Evolutionary conservation across 495 filamentous ascomycete genomes (phyloP), one percentile per base, ranked within the genome.

Genomic region (Xylaria longipes): DNA sequence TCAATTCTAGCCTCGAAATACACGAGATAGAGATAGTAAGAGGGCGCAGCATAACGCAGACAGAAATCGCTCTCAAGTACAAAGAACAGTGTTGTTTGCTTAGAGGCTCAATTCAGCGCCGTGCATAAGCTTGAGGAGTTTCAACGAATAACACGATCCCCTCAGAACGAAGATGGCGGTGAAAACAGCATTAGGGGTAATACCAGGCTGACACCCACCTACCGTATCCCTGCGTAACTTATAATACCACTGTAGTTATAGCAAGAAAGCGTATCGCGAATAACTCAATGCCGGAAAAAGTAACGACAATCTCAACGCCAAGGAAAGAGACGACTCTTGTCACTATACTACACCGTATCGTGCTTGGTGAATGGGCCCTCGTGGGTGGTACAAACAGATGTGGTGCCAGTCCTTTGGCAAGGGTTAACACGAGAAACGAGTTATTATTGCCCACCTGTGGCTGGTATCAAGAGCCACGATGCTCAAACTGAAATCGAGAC

Each of bases 121-220:
- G 17, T 56, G 65, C 65, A 67, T 56, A 48, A 56, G 33, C 31
- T 67, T 67, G 43, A 56, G 29, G 69, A 74, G 33, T 29, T 54
- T 56, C 35, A 27, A 20, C 12, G 46, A 54, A 46, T 46, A 67
- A 67, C 22, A 17, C 43, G 15, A 43, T 9, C 63, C 31, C 70
- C 3, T 9, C 29, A 41, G 22, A 56, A 17, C 17, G 27, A 22
- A 48, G 25, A 46, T 29, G 65, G 65, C 65, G 65, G 65, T 67
- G 65, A 67, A 56, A 48, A 29, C n/a, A 39, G 35, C 25, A 20
- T 48, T 39, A 31, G 64, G 31, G n/a, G 65, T 37, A 35, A 37
- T 67, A 27, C 43, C 45, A 54, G 48, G 65, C 65, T 67, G 65
- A 67, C 65, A 56, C n/a, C 31, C 65, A n/a, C 35, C 7, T 41